Evolutionary conservation across 331 rosid genomes (phyloP).

Genomic region (Quercus tomentella): DNA sequence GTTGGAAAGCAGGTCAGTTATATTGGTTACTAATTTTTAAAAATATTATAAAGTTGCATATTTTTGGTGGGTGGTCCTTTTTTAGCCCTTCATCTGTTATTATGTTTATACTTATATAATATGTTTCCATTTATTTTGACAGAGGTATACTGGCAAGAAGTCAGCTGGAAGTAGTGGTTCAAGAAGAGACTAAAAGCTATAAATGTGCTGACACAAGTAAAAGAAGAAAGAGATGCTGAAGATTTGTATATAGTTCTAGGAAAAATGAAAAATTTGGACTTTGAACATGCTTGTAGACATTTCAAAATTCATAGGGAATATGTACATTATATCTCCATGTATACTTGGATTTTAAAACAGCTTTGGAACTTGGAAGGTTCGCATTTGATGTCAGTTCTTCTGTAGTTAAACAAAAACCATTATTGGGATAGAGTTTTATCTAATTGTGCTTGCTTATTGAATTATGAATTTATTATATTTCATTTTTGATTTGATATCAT

Average conservation of each 20-base stretch:
- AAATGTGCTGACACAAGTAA: neutral
- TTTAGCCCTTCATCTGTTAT: neutral
- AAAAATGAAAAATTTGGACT: neutral
- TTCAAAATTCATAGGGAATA: neutral
- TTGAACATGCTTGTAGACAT: neutral
- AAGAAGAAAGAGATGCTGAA: neutral
- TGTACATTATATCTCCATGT: neutral
- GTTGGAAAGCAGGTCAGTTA: slow-evolving; percentile 6
- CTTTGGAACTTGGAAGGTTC: neutral
- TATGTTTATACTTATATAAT: neutral
- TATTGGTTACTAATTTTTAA: neutral
- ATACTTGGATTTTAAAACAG: neutral
- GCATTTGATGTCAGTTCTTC: neutral
- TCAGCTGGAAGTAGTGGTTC: neutral
- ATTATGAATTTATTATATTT: neutral
- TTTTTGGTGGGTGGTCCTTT: neutral
- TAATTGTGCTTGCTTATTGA: neutral
- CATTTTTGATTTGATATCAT: neutral
- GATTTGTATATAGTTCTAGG: neutral
- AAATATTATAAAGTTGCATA: neutral
- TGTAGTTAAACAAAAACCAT: neutral
- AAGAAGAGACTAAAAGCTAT: neutral
- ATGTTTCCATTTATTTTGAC: neutral
- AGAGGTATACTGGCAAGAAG: slow-evolving; percentile 3
- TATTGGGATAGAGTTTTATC: neutral